A percentile compares a stretch with the other conserved stretches of the same genome.
Conservation (phyloP, 345 rosid species). For the Brassica cretica region DNA sequence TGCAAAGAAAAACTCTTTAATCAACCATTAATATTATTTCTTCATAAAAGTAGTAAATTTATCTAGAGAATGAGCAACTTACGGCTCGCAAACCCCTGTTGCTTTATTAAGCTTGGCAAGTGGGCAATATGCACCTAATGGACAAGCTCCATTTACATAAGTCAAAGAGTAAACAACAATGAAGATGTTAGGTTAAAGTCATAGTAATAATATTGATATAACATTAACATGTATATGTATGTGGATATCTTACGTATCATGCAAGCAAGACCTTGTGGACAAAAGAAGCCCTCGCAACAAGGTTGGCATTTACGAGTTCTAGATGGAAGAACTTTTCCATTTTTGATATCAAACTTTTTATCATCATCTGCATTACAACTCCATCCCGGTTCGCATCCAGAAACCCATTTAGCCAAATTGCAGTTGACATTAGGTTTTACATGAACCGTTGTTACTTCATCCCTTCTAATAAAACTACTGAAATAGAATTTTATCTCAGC, state of each 20-base stretch:
- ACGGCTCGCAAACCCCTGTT: conserved; percentile 84
- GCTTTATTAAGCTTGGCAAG: conserved; percentile 68
- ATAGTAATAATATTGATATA: background rate
- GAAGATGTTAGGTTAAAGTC: conserved; percentile 17
- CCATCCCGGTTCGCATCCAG: conserved; percentile 97
- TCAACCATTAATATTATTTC: background rate
- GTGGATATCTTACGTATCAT: conserved; percentile 76
- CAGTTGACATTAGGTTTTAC: conserved; percentile 72
- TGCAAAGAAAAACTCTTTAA: conserved; percentile 31
- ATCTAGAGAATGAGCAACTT: conserved; percentile 42
- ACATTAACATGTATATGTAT: background rate
- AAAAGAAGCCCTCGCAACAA: conserved; percentile 97
- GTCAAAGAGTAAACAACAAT: background rate
- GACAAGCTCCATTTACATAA: conserved; percentile 65
- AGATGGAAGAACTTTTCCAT: conserved; percentile 50
- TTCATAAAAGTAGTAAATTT: background rate
- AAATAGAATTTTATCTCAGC: conserved; percentile 80
- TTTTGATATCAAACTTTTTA: conserved; percentile 47
- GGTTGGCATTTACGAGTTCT: conserved; percentile 71
- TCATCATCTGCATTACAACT: conserved; percentile 54
- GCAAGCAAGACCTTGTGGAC: conserved; percentile 90
- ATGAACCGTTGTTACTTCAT: conserved; percentile 37
- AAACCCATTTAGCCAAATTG: conserved; percentile 69
- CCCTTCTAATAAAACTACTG: conserved; percentile 45
- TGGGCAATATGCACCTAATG: conserved; percentile 83